These are phyloP conservation scores for Farysia itapuensis DNA, from an alignment of 1,284 basidiomycete species.

Conservation along the genomic window DNA sequence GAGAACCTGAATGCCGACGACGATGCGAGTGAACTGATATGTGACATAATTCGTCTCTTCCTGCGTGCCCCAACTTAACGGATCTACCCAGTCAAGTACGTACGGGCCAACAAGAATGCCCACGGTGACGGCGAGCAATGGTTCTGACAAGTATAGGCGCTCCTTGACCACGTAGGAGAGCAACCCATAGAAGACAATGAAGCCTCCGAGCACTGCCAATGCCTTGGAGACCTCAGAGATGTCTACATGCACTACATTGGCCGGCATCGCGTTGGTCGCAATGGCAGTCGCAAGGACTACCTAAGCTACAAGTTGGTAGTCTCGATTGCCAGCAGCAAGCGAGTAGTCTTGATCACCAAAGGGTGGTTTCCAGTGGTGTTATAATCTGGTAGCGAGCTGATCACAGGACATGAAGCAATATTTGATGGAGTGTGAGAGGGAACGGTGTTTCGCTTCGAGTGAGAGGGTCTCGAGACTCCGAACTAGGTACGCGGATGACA, in stretches of 20 bases:
- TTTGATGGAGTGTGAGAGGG: too few species aligned
- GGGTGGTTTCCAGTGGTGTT: too few species aligned
- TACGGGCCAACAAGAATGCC: constrained; percentile 56
- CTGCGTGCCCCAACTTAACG: constrained; percentile 40
- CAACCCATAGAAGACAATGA: constrained; percentile 57
- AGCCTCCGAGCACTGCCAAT: constrained; percentile 52
- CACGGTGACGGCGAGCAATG: constrained; percentile 51
- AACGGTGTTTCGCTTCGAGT: too few species aligned
- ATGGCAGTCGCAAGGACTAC: too few species aligned
- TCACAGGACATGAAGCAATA: too few species aligned
- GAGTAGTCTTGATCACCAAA: too few species aligned
- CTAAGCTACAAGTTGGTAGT: too few species aligned
- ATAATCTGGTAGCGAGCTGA: too few species aligned
- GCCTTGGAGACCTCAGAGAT: constrained; percentile 50
- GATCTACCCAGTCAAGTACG: constrained; percentile 56
- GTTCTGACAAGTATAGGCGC: constrained; percentile 54
- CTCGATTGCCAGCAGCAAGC: too few species aligned
- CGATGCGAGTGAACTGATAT: constrained; percentile 60
- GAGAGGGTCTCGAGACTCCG: too few species aligned
- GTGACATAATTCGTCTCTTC: constrained; percentile 56
- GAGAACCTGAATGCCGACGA: constrained; percentile 59
- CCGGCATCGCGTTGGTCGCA: too few species aligned
- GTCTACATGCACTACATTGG: constrained; percentile 46
- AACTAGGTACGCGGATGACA: too few species aligned
- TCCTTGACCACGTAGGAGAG: constrained; percentile 56